Conservation (phyloP, 164 flowering plant genomes). For the Sedum album region DNA sequence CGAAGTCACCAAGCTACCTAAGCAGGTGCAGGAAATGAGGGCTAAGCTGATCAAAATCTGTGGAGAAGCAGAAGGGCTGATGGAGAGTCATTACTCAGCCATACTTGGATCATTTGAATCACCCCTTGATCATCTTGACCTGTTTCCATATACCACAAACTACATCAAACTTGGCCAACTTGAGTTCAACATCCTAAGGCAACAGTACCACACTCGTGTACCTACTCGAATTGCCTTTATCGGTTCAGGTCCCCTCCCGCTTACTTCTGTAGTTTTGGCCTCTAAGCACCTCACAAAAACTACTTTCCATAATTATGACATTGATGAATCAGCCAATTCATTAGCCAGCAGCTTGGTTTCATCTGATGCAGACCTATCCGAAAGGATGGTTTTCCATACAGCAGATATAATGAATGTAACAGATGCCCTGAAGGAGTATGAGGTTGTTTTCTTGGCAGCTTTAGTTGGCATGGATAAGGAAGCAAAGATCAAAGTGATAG, state of each 20-base stretch:
- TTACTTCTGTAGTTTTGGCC: constrained; percentile 79
- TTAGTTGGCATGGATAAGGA: constrained; percentile 76
- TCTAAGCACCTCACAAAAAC: constrained; percentile 43
- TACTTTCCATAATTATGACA: constrained; percentile 70
- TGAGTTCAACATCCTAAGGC: constrained; percentile 29
- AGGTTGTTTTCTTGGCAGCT: constrained; percentile 82
- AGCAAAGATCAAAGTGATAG: constrained; percentile 45
- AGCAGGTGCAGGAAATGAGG: constrained; percentile 41
- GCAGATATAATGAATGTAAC: constrained; percentile 49
- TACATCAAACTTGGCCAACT: constrained; percentile 62
- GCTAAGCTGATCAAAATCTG: constrained; percentile 64
- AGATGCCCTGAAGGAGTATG: constrained; percentile 37
- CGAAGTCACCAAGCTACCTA: constrained; percentile 50
- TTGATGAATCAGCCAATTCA: constrained; percentile 63
- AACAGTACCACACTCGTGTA: constrained; percentile 22
- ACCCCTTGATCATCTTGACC: constrained; percentile 55
- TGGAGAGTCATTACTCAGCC: too few relatives aligned
- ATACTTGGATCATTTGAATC: constrained; percentile 19
- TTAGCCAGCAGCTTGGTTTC: constrained; percentile 47
- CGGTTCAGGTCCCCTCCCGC: constrained; percentile 94
- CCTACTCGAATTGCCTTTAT: constrained; percentile 67
- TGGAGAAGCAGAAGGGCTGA: constrained; percentile 60
- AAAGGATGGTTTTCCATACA: constrained; percentile 64
- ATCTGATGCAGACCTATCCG: constrained; percentile 53
- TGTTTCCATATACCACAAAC: constrained; percentile 75